These are phyloP conservation scores for Alternaria gansuensis DNA, from an alignment of 2,329 filamentous ascomycete species.

Conservation along the genomic window DNA sequence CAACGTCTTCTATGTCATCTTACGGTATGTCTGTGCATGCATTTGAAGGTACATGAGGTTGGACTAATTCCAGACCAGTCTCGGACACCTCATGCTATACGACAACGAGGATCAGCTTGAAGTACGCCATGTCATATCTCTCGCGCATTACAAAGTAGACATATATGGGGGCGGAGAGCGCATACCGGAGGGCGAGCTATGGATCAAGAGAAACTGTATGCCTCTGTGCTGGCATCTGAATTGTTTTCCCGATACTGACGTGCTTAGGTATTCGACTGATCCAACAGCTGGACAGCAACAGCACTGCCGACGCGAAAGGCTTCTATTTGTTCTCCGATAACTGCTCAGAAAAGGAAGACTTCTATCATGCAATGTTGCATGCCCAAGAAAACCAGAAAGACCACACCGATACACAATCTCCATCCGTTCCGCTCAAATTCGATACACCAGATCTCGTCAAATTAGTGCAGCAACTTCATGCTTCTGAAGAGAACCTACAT, in stretches of 20 bases:
- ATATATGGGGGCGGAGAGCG: slow-evolving; percentile 81
- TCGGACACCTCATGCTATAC: slow-evolving; percentile 96
- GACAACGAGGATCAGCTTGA: slow-evolving; percentile 95
- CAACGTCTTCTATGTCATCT: slow-evolving; percentile 92
- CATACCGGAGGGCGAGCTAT: slow-evolving; percentile 91
- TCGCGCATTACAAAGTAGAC: slow-evolving; percentile 85
- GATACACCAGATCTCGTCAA: slow-evolving; percentile 87
- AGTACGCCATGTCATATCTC: slow-evolving; percentile 92
- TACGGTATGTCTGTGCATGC: slow-evolving; percentile 67
- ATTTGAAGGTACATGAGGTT: neutral
- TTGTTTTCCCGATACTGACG: slow-evolving; percentile 17
- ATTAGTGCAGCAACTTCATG: slow-evolving; percentile 88
- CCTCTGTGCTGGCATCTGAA: neutral
- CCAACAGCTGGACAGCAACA: slow-evolving; percentile 66
- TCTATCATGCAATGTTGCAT: slow-evolving; percentile 90
- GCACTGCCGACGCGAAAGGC: slow-evolving; percentile 73
- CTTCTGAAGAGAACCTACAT: slow-evolving; percentile 88
- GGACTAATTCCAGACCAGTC: slow-evolving; percentile 30
- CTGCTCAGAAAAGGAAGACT: slow-evolving; percentile 96
- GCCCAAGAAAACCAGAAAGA: slow-evolving; percentile 77
- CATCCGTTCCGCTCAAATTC: slow-evolving; percentile 77
- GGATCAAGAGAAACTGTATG: slow-evolving; percentile 87
- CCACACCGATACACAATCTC: slow-evolving; percentile 59
- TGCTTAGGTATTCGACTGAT: slow-evolving; percentile 69
- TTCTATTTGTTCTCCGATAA: slow-evolving; percentile 97